phyloP scores from a whole-genome alignment of 768 basidiomycete species.

The Pholiota molesta region DNA sequence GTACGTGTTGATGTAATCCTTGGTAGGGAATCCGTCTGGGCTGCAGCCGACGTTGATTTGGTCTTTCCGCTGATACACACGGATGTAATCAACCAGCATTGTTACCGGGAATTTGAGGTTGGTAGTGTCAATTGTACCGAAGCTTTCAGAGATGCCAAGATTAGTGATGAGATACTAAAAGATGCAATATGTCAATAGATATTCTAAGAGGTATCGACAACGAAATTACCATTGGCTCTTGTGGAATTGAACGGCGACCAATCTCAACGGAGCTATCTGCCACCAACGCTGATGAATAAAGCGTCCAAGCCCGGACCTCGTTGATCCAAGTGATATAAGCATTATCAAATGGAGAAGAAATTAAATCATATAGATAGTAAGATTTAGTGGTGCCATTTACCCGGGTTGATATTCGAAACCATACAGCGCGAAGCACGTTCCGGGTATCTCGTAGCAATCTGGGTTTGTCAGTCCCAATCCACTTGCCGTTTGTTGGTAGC shows the following conservation, averaged over 20 bases:
- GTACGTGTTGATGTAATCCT: slow-evolving; percentile 69
- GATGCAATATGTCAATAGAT: too few relatives aligned
- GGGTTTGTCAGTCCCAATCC: slow-evolving; percentile 64
- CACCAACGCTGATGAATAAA: slow-evolving; percentile 50
- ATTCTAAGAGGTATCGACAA: too few relatives aligned
- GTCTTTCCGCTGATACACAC: slow-evolving; percentile 63
- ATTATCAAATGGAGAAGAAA: slow-evolving; percentile 44
- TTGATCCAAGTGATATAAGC: slow-evolving; percentile 75
- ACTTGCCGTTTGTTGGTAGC: slow-evolving; percentile 73
- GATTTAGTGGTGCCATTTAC: slow-evolving; percentile 17
- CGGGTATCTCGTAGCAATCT: slow-evolving; percentile 56
- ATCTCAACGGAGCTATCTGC: slow-evolving; percentile 55
- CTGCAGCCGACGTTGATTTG: slow-evolving; percentile 63
- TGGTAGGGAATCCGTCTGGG: slow-evolving; percentile 69
- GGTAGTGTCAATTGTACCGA: slow-evolving; percentile 60
- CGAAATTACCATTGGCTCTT: slow-evolving; percentile 64
- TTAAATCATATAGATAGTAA: slow-evolving; percentile 15
- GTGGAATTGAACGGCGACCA: slow-evolving; percentile 52
- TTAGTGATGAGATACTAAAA: slow-evolving; percentile 66
- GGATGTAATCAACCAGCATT: slow-evolving; percentile 77
- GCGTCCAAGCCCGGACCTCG: slow-evolving; percentile 59
- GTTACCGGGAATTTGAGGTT: slow-evolving; percentile 52
- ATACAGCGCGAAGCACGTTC: slow-evolving; percentile 37
- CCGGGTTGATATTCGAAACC: slow-evolving; percentile 56
- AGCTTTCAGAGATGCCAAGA: slow-evolving; percentile 66